These are phyloP conservation scores for Vigna hirtella DNA, from an alignment of 306 rosid genomes.

Conservation along the genomic window DNA sequence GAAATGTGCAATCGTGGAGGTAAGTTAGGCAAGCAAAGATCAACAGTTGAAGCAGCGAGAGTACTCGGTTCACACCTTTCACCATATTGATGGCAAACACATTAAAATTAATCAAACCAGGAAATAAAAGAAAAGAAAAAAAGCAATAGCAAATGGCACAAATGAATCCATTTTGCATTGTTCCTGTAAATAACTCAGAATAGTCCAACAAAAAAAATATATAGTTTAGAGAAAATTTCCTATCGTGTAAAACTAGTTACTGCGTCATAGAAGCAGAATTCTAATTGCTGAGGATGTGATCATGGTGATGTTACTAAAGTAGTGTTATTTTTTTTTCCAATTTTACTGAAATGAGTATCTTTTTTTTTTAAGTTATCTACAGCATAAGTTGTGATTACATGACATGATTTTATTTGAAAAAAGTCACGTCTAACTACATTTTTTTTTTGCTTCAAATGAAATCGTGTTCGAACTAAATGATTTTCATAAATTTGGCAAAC, in stretches of 20 bases:
- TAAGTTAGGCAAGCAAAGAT: neutral
- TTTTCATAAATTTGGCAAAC: too few relatives aligned
- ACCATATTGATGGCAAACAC: neutral
- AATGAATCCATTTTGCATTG: neutral
- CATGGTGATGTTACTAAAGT: neutral
- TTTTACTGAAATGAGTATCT: too few relatives aligned
- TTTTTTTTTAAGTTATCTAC: too few relatives aligned
- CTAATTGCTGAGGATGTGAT: neutral
- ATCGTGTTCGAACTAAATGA: too few relatives aligned
- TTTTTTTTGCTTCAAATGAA: too few relatives aligned
- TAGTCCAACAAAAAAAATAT: neutral
- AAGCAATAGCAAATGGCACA: neutral
- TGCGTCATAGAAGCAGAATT: neutral
- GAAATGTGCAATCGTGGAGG: neutral
- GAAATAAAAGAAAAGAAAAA: neutral
- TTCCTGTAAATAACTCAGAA: neutral
- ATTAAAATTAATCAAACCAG: neutral
- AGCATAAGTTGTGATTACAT: too few relatives aligned
- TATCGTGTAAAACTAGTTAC: neutral
- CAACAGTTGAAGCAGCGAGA: neutral
- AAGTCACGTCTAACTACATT: too few relatives aligned
- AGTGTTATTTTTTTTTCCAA: too few relatives aligned
- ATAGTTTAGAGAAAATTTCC: neutral
- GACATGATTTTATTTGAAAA: too few relatives aligned
- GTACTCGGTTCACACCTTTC: neutral